Conservation (phyloP, 345 rosid genomes). For the Acer yangbiense region DNA sequence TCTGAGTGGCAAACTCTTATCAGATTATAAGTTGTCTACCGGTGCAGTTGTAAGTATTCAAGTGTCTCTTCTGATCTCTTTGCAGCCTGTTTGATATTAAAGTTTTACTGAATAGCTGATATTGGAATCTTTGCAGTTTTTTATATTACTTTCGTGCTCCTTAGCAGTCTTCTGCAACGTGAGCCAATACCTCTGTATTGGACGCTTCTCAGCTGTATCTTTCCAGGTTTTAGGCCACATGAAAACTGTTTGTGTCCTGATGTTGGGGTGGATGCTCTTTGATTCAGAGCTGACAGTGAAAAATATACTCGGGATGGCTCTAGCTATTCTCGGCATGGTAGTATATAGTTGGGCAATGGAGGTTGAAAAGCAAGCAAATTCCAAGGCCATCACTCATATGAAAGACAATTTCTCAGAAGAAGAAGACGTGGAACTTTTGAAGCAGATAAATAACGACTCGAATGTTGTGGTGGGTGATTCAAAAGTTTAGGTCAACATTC, state of each 20-base stretch:
- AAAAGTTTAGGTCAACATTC: conserved; percentile 6
- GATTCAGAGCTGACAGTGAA: conserved; percentile 42
- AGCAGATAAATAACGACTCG: conserved; percentile 19
- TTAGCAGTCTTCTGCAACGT: conserved; percentile 52
- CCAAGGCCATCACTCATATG: neutral
- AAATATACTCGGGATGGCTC: conserved; percentile 43
- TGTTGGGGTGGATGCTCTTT: conserved; percentile 46
- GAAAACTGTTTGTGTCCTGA: conserved; percentile 47
- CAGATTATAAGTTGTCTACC: conserved; percentile 61
- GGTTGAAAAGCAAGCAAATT: conserved; percentile 16
- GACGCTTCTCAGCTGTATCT: conserved; percentile 48
- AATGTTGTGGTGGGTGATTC: conserved; percentile 31
- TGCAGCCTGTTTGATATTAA: neutral
- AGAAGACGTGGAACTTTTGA: conserved; percentile 22
- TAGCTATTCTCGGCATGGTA: conserved; percentile 45
- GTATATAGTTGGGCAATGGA: conserved; percentile 42
- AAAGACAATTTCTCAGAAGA: conserved; percentile 23
- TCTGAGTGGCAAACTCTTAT: conserved; percentile 59
- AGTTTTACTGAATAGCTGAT: neutral
- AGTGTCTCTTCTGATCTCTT: neutral
- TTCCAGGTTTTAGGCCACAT: conserved; percentile 59
- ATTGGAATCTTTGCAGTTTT: conserved; percentile 31
- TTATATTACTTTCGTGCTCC: conserved; percentile 44
- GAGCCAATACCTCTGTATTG: conserved; percentile 56
- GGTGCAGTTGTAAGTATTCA: conserved; percentile 67